Evolutionary conservation across 2,329 filamentous ascomycete species (phyloP).

Genomic region (Talaromyces rugulosus): DNA sequence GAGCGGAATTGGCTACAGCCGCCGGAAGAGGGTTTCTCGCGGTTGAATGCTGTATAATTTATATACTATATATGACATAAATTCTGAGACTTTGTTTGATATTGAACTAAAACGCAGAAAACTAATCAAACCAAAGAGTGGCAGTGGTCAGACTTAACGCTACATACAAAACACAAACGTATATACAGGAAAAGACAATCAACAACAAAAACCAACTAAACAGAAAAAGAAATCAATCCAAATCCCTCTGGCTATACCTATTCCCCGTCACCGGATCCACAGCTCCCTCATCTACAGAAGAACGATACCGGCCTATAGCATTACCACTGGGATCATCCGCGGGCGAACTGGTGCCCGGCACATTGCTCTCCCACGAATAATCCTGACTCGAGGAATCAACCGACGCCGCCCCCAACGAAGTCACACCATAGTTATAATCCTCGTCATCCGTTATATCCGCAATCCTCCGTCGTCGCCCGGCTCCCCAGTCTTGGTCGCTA

Average conservation of each 20-base stretch:
- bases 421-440: conserved; percentile 7
- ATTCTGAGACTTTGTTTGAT: background rate
- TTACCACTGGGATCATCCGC: conserved; percentile 6
- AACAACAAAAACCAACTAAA: background rate
- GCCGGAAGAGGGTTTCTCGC: conserved; percentile 72
- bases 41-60: conserved; percentile 35
- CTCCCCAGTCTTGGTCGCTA: conserved; percentile 15
- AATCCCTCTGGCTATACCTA: conserved; percentile 8
- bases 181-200: background rate
- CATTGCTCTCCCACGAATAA: conserved; percentile 1
- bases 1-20: conserved; percentile 91
- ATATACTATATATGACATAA: background rate
- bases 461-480: conserved; percentile 21
- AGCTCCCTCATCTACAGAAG: conserved; percentile 11
- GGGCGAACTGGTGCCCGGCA: conserved; percentile 3
- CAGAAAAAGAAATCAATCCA: background rate
- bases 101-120: conserved; percentile 19
- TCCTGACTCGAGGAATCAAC: conserved; percentile 5
- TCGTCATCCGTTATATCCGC: conserved; percentile 19
- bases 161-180: background rate
- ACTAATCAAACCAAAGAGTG: background rate
- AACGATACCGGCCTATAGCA: background rate
- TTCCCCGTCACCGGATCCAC: conserved; percentile 13
- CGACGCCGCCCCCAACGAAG: background rate
- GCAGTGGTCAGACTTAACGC: background rate